Base-by-base conservation (phyloP, 2,329 filamentous ascomycete genomes). In the Apiospora malaysiana region DNA sequence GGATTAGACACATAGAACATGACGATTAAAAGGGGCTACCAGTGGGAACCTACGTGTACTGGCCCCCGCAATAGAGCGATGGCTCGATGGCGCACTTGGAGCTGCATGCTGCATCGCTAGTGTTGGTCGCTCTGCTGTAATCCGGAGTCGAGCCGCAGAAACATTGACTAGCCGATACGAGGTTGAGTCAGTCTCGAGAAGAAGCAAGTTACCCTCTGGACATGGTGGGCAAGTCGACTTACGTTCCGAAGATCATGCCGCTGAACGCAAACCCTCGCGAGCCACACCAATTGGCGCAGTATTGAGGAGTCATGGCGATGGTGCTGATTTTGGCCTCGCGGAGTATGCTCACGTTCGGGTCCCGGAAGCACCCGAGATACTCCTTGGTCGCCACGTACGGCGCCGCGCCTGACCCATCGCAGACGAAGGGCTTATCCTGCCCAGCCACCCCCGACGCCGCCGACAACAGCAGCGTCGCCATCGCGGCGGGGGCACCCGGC, bases 211-310 rank as follows among this genome's bases (percentile, higher is more conserved):
- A 32, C 23, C 2, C 3, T 37, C 16, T 21, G 14, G 12, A 18
- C 7, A 21, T 56, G 25, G 4, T 14, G 6, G 49, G 27, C 23
- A 27, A 16, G 40, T 10, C 25, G 9, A 51, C 67, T 56, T 51
- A 68, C 67, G 67, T 68, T n/a, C 67, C 67, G n/a, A 68, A 68
- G 0, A 49, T 27, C 45, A 68, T 51, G 14, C 67, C 67, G n/a
- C 67, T 43, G 47, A 49, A 68, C 14, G 25, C 46, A n/a, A 68
- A 68, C n/a, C 67, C 67, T 10, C 37, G 67, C 27, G 25, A 32
- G 2, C 67, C 67, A 37, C 67, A 68, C 67, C 67, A 68, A 49
- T 68, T 68, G 67, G 67, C 46, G n/a, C 67, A 68, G n/a, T 68
- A 68, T 21, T 68, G 67, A 18, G 67, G 67, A 9, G 67, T 68